Percentiles rank a stretch among this genome's conserved stretches.
Evolutionary conservation across 345 rosid genomes (phyloP).

Genomic region (Luvunga scandens): DNA sequence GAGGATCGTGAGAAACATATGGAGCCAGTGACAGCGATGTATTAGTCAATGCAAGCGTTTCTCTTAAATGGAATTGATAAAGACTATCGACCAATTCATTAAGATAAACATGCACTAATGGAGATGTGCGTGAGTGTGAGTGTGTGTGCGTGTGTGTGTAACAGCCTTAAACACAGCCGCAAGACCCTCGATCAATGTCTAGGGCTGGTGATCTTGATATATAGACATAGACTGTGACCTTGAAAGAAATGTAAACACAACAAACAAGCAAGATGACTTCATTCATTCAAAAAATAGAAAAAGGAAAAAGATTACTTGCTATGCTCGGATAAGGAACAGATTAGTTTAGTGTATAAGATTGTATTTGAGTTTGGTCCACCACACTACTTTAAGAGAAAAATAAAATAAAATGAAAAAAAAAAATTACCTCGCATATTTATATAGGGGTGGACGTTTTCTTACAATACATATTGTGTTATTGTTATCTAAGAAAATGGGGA

Average conservation of each 20-base stretch:
- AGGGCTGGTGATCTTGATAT: not conserved
- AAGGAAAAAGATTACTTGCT: not conserved
- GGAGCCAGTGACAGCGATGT: slow-evolving; percentile 27
- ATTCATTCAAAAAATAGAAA: slow-evolving; percentile 1
- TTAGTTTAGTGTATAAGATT: not conserved
- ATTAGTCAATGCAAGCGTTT: slow-evolving; percentile 3
- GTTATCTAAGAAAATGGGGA: no score
- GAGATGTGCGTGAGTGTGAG: no score
- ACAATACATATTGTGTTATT: no score
- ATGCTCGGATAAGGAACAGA: slow-evolving; percentile 26
- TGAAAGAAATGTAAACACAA: slow-evolving; percentile 7
- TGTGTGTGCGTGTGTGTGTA: no score
- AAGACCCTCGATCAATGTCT: not conserved
- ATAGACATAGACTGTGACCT: slow-evolving; percentile 19
- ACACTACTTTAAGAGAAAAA: no score
- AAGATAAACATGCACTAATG: not conserved
- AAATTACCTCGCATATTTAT: no score
- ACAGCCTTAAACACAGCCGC: not conserved
- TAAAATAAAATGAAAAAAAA: no score
- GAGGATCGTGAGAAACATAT: slow-evolving; percentile 19
- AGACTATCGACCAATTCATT: slow-evolving; percentile 22
- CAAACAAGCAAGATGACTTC: slow-evolving; percentile 13
- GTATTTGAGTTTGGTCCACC: no score
- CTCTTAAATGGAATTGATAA: slow-evolving; percentile 19
- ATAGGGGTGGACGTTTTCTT: no score